These are phyloP conservation scores for Aspergillus sp. DNA, from an alignment of 2,329 filamentous ascomycete species.

Conservation along the genomic window DNA sequence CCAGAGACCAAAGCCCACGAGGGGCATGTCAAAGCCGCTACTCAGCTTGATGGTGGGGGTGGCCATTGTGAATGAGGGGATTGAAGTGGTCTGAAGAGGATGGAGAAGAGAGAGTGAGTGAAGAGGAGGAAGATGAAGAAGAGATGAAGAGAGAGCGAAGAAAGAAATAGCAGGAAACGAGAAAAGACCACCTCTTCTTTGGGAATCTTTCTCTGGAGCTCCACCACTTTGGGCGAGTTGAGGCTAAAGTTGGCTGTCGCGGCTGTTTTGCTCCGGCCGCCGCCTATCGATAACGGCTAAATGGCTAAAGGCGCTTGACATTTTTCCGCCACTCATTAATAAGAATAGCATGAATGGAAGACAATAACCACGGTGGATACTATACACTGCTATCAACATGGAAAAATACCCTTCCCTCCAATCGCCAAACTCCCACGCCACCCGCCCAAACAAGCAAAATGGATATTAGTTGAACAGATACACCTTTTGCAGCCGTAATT, in stretches of 20 bases:
- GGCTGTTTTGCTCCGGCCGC: neutral
- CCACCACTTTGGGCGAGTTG: neutral
- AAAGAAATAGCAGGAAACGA: neutral
- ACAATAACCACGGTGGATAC: neutral
- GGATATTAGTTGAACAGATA: slow-evolving; percentile 3
- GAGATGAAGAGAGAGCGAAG: neutral
- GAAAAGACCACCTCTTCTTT: slow-evolving; percentile 56
- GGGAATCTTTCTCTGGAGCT: slow-evolving; percentile 53
- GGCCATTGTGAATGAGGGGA: neutral
- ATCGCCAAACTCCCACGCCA: neutral
- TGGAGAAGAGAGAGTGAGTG: neutral
- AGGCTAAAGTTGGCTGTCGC: neutral
- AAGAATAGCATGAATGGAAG: neutral
- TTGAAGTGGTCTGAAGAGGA: neutral
- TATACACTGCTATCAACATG: neutral
- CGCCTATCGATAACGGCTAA: neutral
- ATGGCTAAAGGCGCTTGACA: neutral
- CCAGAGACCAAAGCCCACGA: slow-evolving; percentile 61
- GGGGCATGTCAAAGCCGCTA: slow-evolving; percentile 38
- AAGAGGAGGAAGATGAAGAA: neutral
- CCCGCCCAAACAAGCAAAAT: neutral
- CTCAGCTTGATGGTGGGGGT: slow-evolving; percentile 19
- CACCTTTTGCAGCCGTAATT: slow-evolving; percentile 7
- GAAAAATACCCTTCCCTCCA: neutral
- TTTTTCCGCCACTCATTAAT: neutral